phyloP scores from a whole-genome alignment of 2,329 filamentous ascomycete genomes.

The Pseudocercospora pini-densiflorae region DNA sequence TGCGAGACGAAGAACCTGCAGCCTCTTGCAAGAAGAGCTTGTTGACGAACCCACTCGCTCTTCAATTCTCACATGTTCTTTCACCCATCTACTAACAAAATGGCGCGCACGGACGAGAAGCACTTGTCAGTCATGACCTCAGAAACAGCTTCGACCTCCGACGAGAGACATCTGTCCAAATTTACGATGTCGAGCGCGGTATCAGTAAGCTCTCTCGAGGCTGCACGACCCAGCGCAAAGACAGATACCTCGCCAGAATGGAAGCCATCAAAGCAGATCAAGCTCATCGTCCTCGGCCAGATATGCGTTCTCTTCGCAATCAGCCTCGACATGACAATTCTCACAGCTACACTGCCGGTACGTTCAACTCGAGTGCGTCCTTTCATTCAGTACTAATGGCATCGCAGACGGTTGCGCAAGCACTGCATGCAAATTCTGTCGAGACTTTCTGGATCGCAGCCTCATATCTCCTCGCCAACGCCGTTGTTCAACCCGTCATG shows the following conservation, averaged over 20 bases:
- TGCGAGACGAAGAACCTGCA: background rate
- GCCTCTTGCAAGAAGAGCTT: background rate
- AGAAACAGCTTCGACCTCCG: background rate
- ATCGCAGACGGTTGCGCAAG: constrained; percentile 38
- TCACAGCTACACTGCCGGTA: constrained; percentile 53
- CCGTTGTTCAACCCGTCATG: constrained; percentile 50
- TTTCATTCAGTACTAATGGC: constrained; percentile 18
- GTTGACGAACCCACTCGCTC: background rate
- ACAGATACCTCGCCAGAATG: constrained; percentile 32
- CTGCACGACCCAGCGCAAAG: background rate
- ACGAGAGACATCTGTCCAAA: constrained; percentile 15
- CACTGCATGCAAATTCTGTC: constrained; percentile 43
- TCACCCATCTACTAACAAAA: background rate
- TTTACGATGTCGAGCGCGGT: constrained; percentile 9
- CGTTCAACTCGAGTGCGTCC: background rate
- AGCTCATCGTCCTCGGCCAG: constrained; percentile 48
- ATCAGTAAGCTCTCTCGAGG: background rate
- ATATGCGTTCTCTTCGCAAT: constrained; percentile 55
- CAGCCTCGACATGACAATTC: constrained; percentile 54
- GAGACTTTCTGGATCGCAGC: constrained; percentile 57
- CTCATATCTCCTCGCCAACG: constrained; percentile 52
- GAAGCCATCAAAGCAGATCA: constrained; percentile 47
- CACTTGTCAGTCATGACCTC: background rate
- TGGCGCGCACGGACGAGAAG: constrained; percentile 3
- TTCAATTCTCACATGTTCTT: background rate